Evolutionary conservation across 2,329 filamentous ascomycete species (phyloP).

Genomic region (Colletotrichum brevisporum): DNA sequence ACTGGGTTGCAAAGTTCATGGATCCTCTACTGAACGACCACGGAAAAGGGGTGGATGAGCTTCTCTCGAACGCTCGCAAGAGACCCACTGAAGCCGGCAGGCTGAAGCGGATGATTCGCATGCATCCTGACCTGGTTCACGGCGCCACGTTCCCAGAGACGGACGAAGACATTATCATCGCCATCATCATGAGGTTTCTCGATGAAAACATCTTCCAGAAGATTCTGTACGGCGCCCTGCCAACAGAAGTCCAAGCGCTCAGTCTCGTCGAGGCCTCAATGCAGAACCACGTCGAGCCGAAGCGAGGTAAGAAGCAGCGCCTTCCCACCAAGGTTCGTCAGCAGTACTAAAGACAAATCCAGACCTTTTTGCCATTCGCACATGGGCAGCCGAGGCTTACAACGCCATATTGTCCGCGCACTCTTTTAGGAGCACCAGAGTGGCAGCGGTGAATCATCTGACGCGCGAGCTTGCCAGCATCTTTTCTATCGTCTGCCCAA

Average conservation of each 20-base stretch:
- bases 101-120: conserved; percentile 46
- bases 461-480: conserved; percentile 47
- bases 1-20: conserved; percentile 55
- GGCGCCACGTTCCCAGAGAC: conserved; percentile 52
- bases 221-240: conserved; percentile 48
- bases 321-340: background rate
- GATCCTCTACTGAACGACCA: conserved; percentile 48
- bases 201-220: conserved; percentile 53
- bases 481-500: conserved; percentile 48
- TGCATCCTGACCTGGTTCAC: conserved; percentile 50
- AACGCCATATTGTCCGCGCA: conserved; percentile 52
- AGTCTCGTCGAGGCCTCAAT: conserved; percentile 52
- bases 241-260: conserved; percentile 46
- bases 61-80: conserved; percentile 44
- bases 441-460: conserved; percentile 45
- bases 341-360: background rate
- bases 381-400: conserved; percentile 55
- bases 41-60: conserved; percentile 43
- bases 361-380: conserved; percentile 55
- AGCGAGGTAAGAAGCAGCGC: conserved; percentile 48
- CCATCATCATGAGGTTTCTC: conserved; percentile 53
- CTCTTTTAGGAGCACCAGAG: conserved; percentile 47
- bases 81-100: conserved; percentile 45
- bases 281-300: conserved; percentile 53
- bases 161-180: conserved; percentile 54